Evolutionary conservation across 768 basidiomycete genomes (phyloP).

Genomic region (Leccinum uliginosum): DNA sequence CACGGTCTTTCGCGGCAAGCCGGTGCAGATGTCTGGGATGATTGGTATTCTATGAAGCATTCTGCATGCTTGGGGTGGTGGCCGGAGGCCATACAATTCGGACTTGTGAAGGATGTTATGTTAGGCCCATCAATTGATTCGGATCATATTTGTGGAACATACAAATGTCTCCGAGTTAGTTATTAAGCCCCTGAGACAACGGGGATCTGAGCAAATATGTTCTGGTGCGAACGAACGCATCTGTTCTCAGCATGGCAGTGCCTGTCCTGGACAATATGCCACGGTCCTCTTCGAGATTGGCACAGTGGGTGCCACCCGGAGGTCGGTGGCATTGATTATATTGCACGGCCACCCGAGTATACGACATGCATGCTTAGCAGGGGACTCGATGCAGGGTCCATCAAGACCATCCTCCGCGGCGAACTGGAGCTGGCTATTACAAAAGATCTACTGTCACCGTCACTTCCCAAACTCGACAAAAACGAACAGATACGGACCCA

Average conservation of each 20-base stretch:
- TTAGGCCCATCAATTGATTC: neutral
- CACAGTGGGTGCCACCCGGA: neutral
- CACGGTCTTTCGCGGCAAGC: neutral
- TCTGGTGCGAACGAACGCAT: neutral
- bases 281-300: neutral
- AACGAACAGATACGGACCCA: neutral
- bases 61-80: neutral
- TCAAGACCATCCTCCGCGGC: neutral
- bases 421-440: neutral
- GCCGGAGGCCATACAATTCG: neutral
- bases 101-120: neutral
- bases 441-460: neutral
- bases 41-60: neutral
- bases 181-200: neutral
- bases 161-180: neutral
- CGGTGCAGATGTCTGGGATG: neutral
- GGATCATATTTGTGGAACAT: neutral
- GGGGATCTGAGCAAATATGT: neutral
- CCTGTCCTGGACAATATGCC: neutral
- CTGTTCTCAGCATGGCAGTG: neutral
- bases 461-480: constrained; percentile 1
- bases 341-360: neutral
- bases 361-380: neutral
- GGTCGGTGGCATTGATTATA: neutral
- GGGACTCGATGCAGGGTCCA: neutral